These are phyloP conservation scores for Penicillium olsonii DNA, from an alignment of 2,329 filamentous ascomycete genomes.

Conservation along the genomic window DNA sequence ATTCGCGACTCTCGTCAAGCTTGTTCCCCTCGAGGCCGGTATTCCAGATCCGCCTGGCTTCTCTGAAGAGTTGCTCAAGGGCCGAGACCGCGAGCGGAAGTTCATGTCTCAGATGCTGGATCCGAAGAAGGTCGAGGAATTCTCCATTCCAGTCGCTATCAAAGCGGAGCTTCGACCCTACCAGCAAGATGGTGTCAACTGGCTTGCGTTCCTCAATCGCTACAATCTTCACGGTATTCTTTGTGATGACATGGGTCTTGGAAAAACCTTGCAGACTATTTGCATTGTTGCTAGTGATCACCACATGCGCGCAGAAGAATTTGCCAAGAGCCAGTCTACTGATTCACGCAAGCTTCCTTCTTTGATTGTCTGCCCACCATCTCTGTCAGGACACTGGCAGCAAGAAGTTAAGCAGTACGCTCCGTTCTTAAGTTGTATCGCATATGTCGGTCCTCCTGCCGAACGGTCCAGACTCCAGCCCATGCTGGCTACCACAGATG, in stretches of 20 bases:
- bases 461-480: constrained; percentile 74
- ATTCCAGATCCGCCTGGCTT: constrained; percentile 95
- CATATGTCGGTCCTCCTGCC: constrained; percentile 85
- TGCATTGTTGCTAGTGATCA: constrained; percentile 99
- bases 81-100: constrained; percentile 88
- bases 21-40: constrained; percentile 93
- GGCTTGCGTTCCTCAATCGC: constrained; percentile 96
- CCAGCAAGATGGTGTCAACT: constrained; percentile 98
- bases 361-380: constrained; percentile 93
- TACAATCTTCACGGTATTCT: constrained; percentile 98
- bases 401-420: constrained; percentile 96
- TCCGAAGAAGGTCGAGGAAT: constrained; percentile 93
- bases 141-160: constrained; percentile 91
- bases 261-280: constrained; percentile 94
- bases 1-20: constrained; percentile 94
- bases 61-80: constrained; percentile 82
- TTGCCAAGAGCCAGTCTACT: constrained; percentile 73
- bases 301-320: constrained; percentile 89
- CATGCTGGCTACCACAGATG: constrained; percentile 74
- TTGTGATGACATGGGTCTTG: constrained; percentile 98
- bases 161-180: constrained; percentile 96
- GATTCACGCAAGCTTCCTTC: constrained; percentile 83
- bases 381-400: constrained; percentile 96
- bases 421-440: constrained; percentile 84
- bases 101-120: constrained; percentile 97